Conservation (phyloP, 148 eudicot genomes). For the Camellia granthamiana region DNA sequence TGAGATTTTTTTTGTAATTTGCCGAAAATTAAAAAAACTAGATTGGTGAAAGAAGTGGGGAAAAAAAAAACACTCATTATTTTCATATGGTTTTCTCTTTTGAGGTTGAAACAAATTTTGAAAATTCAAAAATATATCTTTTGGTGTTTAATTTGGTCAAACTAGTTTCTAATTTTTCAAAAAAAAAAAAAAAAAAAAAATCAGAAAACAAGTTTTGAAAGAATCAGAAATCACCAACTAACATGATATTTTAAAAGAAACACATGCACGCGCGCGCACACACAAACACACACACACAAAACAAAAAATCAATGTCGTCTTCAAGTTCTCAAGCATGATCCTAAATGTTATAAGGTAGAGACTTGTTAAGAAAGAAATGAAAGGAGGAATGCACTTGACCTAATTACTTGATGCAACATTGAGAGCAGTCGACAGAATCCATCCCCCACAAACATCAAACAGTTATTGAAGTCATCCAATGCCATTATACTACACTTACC, state of each 20-base stretch:
- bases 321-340: neutral
- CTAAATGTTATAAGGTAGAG: neutral
- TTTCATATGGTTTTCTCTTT: too few relatives aligned
- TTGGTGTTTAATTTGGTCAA: too few relatives aligned
- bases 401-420: neutral
- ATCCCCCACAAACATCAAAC: constrained; percentile 1
- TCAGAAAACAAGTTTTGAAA: neutral
- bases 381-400: neutral
- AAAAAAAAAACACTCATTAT: too few relatives aligned
- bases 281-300: neutral
- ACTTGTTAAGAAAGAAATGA: neutral
- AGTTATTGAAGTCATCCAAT: neutral
- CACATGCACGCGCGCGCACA: constrained; percentile 16
- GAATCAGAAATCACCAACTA: neutral
- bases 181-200: neutral
- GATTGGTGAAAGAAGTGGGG: too few relatives aligned
- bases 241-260: neutral
- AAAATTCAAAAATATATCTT: too few relatives aligned
- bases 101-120: too few relatives aligned
- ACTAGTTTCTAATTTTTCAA: neutral
- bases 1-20: too few relatives aligned
- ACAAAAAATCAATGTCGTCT: neutral
- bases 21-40: too few relatives aligned
- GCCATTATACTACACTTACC: neutral
- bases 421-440: neutral